Conservation (phyloP, 495 filamentous ascomycete genomes). For the Parathielavia appendiculata region DNA sequence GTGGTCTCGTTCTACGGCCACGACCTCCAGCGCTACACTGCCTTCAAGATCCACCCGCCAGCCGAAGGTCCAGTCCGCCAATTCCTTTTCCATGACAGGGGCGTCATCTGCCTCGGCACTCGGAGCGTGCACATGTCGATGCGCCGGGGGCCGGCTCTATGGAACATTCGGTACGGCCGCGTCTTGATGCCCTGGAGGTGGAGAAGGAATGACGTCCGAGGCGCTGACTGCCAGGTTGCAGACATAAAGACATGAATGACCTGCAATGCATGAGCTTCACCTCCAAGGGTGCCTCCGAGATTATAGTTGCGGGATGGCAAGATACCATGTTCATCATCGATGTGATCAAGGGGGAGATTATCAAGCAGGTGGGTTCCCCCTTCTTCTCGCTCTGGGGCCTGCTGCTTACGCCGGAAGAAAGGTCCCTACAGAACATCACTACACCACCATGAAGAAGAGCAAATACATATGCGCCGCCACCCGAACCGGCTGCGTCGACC, state of each 20-base stretch:
- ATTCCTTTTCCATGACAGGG: constrained; percentile 78
- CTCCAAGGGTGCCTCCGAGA: constrained; percentile 69
- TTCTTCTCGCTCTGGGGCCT: not conserved
- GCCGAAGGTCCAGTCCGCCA: constrained; percentile 70
- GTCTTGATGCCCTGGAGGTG: not conserved
- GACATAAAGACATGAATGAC: constrained; percentile 70
- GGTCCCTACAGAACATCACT: constrained; percentile 66
- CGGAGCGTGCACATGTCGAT: constrained; percentile 79
- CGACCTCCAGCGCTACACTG: constrained; percentile 66
- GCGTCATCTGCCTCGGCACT: constrained; percentile 72
- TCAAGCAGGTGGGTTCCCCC: constrained; percentile 54
- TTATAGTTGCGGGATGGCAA: constrained; percentile 83
- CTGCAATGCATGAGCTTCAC: constrained; percentile 92
- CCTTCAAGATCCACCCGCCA: constrained; percentile 63
- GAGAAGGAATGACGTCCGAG: not conserved
- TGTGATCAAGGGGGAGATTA: constrained; percentile 73
- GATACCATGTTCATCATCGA: constrained; percentile 85
- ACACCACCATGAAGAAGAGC: constrained; percentile 85
- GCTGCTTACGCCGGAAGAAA: constrained; percentile 26
- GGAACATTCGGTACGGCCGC: constrained; percentile 64
- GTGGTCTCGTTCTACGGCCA: constrained; percentile 79
- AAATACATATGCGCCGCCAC: constrained; percentile 91
- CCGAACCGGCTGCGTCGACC: constrained; percentile 72
- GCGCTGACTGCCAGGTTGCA: constrained; percentile 23
- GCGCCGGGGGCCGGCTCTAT: constrained; percentile 73